Conservation (phyloP, 2,329 filamentous ascomycete genomes). For the Tolypocladium paradoxum region DNA sequence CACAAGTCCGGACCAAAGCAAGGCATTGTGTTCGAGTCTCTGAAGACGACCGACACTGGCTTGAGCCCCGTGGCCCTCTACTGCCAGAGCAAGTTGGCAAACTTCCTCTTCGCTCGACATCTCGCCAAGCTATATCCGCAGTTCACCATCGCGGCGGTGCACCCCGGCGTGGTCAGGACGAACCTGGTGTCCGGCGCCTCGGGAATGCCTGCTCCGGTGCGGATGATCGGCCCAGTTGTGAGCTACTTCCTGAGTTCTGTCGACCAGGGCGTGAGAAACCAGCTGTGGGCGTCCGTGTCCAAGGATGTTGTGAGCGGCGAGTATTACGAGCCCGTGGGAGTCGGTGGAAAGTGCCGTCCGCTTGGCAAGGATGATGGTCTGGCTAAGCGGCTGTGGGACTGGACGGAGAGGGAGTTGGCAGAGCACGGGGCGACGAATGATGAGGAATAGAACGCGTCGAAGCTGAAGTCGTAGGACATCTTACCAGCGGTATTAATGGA, state of each 20-base stretch:
- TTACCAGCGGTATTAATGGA: too few relatives aligned
- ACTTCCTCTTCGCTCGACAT: slow-evolving; percentile 16
- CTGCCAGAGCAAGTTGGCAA: slow-evolving; percentile 20
- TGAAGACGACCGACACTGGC: slow-evolving; percentile 12
- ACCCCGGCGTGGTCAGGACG: slow-evolving; percentile 17
- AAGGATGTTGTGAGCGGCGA: slow-evolving; percentile 19
- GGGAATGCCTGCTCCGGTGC: slow-evolving; percentile 2
- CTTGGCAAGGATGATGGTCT: slow-evolving; percentile 15
- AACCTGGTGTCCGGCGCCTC: slow-evolving; percentile 12
- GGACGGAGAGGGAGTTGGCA: slow-evolving; percentile 22
- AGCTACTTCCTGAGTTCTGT: slow-evolving; percentile 11
- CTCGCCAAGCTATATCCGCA: slow-evolving; percentile 13
- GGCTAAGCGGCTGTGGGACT: slow-evolving; percentile 22
- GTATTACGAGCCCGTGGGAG: slow-evolving; percentile 22
- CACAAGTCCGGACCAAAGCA: slow-evolving; percentile 10
- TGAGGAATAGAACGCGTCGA: too few relatives aligned
- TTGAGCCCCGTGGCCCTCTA: slow-evolving; percentile 14
- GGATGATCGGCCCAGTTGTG: slow-evolving; percentile 6
- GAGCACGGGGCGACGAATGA: not conserved
- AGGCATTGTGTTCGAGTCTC: slow-evolving; percentile 18
- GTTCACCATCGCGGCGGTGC: slow-evolving; percentile 14
- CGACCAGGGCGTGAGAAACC: slow-evolving; percentile 25
- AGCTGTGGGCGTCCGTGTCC: slow-evolving; percentile 31
- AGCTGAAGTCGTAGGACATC: too few relatives aligned
- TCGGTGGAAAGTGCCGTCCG: slow-evolving; percentile 10